Conservation (phyloP, 129 eudicot genomes). For the Apium graveolens region DNA sequence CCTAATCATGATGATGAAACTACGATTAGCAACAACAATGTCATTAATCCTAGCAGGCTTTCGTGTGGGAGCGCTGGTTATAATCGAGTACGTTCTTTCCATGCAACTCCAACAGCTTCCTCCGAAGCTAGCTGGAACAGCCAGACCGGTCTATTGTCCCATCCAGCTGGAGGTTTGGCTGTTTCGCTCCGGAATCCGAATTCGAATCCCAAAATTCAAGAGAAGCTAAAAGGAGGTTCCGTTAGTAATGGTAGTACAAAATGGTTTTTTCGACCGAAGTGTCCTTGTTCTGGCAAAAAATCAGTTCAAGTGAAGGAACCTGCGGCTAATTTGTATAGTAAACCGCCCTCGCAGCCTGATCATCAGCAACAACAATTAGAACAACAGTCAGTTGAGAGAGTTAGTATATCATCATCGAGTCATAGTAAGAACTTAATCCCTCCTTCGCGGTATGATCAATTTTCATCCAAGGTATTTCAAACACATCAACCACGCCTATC, state of each 20-base stretch:
- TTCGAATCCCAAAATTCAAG: background rate
- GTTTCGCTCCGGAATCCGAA: conserved; percentile 15
- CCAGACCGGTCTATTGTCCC: conserved; percentile 45
- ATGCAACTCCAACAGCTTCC: conserved; percentile 56
- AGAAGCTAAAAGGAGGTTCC: background rate
- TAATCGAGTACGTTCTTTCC: conserved; percentile 35
- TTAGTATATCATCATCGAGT: background rate
- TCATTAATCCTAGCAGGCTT: conserved; percentile 14
- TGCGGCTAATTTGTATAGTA: background rate
- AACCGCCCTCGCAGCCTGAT: background rate
- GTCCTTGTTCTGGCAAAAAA: conserved; percentile 45
- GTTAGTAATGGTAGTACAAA: conserved; percentile 11
- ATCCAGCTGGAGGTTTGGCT: conserved; percentile 32
- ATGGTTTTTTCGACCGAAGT: conserved; percentile 35
- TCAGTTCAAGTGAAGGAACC: conserved; percentile 33
- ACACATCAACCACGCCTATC: conserved; percentile 19
- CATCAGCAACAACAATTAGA: background rate
- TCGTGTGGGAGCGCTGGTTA: conserved; percentile 16
- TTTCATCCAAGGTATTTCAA: background rate
- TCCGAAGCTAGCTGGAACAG: conserved; percentile 70
- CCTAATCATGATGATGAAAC: background rate
- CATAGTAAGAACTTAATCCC: background rate
- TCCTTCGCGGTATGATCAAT: background rate
- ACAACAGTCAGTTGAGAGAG: background rate
- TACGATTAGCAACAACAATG: background rate